Percentiles rank a stretch among this genome's conserved stretches.
Evolutionary conservation across 768 basidiomycete species (phyloP).

Genomic region (Trametes maxima): DNA sequence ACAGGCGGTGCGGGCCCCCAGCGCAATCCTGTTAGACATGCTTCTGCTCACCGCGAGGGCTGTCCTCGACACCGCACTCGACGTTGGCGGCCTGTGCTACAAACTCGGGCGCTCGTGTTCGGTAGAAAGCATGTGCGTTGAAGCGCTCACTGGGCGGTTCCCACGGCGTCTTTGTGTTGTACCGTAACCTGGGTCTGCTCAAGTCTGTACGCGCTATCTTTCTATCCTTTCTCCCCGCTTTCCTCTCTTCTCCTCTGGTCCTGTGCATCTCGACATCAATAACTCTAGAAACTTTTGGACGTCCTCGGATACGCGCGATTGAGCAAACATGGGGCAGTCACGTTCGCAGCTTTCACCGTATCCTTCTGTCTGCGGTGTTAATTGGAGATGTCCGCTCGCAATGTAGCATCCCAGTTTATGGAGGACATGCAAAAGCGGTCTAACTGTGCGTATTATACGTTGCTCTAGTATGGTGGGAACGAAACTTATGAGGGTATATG

Average conservation of each 20-base stretch:
- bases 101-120: background rate
- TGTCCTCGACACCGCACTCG: slow-evolving; percentile 19
- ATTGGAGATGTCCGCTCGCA: slow-evolving; percentile 10
- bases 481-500: background rate
- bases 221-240: background rate
- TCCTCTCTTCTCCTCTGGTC: slow-evolving; percentile 1
- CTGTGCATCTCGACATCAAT: background rate
- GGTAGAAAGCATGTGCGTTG: background rate
- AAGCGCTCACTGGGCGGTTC: slow-evolving; percentile 7
- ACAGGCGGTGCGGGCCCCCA: slow-evolving; percentile 14
- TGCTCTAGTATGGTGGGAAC: background rate
- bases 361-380: slow-evolving; percentile 5
- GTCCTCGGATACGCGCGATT: slow-evolving; percentile 7
- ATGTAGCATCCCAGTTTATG: slow-evolving; percentile 88
- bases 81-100: slow-evolving; percentile 1
- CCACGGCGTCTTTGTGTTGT: slow-evolving; percentile 24
- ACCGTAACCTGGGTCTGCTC: background rate
- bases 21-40: slow-evolving; percentile 12
- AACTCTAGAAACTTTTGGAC: background rate
- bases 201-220: slow-evolving; percentile 15
- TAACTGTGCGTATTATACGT: slow-evolving; percentile 73
- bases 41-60: slow-evolving; percentile 10
- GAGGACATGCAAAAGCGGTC: slow-evolving; percentile 97
- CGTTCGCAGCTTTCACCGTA: slow-evolving; percentile 50
- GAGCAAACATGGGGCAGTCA: slow-evolving; percentile 75